phyloP scores from a whole-genome alignment of 2,329 filamentous ascomycete genomes.

The Colletotrichum spinosum region DNA sequence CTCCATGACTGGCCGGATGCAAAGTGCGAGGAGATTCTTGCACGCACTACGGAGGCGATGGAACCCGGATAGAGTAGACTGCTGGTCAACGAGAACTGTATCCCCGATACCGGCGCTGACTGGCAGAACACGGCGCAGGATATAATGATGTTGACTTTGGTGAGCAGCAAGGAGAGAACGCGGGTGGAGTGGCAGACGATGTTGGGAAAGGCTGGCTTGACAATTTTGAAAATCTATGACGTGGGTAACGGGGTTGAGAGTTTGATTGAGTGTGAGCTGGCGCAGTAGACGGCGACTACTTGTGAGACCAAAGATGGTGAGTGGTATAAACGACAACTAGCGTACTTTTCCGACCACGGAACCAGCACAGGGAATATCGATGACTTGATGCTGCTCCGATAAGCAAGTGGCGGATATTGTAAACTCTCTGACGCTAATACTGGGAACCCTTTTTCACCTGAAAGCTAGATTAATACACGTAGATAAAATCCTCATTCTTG shows the following conservation, averaged over 20 bases:
- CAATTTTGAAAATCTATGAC: slow-evolving; percentile 48
- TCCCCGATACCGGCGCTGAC: slow-evolving; percentile 45
- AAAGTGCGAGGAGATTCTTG: slow-evolving; percentile 46
- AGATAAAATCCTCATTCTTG: slow-evolving; percentile 72
- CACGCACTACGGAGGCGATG: slow-evolving; percentile 45
- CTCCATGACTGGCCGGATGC: slow-evolving; percentile 47
- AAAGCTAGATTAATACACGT: slow-evolving; percentile 52
- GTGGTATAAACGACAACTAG: too few species aligned
- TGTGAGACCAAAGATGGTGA: too few species aligned
- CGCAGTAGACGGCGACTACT: background rate
- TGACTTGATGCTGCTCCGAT: too few species aligned
- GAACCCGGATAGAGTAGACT: slow-evolving; percentile 47
- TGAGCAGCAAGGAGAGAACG: slow-evolving; percentile 50
- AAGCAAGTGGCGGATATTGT: too few species aligned
- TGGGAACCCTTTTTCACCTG: too few species aligned
- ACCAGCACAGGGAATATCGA: too few species aligned
- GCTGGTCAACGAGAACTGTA: slow-evolving; percentile 48
- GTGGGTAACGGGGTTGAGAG: slow-evolving; percentile 50
- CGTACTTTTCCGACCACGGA: too few species aligned
- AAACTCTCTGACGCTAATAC: too few species aligned
- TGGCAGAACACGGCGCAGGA: slow-evolving; percentile 53
- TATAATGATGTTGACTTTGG: slow-evolving; percentile 50
- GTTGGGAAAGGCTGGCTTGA: slow-evolving; percentile 47
- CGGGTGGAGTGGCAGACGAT: slow-evolving; percentile 45
- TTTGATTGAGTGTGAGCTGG: slow-evolving; percentile 51